A percentile compares a stretch with the other conserved stretches of the same genome.
Evolutionary conservation across 805 yeast species (phyloP).

Genomic region (Wickerhamiella dianesei): DNA sequence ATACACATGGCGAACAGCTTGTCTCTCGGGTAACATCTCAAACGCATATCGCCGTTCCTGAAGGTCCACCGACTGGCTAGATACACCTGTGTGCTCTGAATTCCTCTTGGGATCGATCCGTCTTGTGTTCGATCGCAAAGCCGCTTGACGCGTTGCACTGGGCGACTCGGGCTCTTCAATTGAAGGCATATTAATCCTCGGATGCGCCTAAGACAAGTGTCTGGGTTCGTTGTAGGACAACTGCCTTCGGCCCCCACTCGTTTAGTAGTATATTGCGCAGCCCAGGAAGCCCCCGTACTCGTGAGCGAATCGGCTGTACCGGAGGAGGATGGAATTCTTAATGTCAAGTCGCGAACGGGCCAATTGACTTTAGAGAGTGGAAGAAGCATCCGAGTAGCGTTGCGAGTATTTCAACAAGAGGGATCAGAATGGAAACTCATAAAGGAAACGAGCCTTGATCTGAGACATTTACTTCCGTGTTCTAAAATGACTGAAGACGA

Average conservation of each 20-base stretch:
- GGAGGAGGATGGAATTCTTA: neutral
- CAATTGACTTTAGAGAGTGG: neutral
- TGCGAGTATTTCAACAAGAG: neutral
- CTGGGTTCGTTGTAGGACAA: constrained; percentile 1
- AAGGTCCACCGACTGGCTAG: too few relatives aligned
- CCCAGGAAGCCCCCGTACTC: constrained; percentile 13
- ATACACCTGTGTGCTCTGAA: too few relatives aligned
- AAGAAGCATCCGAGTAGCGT: neutral
- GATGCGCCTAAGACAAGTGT: constrained; percentile 4
- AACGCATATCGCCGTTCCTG: too few relatives aligned
- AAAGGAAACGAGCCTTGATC: constrained; percentile 9
- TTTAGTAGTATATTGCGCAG: constrained; percentile 9
- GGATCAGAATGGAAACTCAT: constrained; percentile 3
- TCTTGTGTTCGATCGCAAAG: too few relatives aligned
- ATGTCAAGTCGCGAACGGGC: neutral
- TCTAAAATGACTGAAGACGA: neutral
- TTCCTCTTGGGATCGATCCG: too few relatives aligned
- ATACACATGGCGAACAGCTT: too few relatives aligned
- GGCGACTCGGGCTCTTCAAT: neutral
- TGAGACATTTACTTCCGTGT: constrained; percentile 5
- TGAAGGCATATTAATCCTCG: neutral
- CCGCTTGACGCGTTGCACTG: neutral
- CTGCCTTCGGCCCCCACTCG: constrained; percentile 2
- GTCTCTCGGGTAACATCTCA: too few relatives aligned
- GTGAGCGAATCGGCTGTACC: constrained; percentile 9